phyloP scores from a whole-genome alignment of 768 basidiomycete genomes.

The Phlebiopsis flavidoalba region DNA sequence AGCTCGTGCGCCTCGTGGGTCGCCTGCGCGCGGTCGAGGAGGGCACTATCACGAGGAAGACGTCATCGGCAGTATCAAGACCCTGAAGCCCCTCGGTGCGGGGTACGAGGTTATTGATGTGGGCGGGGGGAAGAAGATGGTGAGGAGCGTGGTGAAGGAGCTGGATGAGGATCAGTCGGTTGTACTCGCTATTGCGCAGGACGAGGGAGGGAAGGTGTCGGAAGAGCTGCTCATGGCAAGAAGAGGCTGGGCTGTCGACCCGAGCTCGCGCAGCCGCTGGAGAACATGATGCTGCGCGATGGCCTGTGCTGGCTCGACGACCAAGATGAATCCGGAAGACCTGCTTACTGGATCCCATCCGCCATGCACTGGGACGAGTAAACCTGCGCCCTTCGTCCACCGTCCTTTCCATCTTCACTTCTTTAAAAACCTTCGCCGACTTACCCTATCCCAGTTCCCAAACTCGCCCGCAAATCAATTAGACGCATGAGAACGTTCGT shows the following conservation, averaged over 20 bases:
- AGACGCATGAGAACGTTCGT: not conserved
- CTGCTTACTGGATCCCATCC: constrained; percentile 84
- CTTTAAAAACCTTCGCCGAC: not conserved
- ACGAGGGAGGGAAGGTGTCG: constrained; percentile 63
- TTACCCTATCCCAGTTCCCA: not conserved
- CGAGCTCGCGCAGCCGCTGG: constrained; percentile 73
- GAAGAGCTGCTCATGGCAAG: constrained; percentile 53
- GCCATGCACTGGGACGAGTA: constrained; percentile 81
- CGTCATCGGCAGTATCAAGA: constrained; percentile 76
- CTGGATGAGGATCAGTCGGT: constrained; percentile 86
- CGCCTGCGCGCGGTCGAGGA: constrained; percentile 66
- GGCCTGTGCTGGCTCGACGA: constrained; percentile 95
- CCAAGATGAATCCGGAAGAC: constrained; percentile 63
- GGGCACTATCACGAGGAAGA: constrained; percentile 84
- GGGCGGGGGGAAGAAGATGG: constrained; percentile 67
- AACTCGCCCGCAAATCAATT: not conserved
- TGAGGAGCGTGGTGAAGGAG: constrained; percentile 85
- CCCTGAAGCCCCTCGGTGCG: constrained; percentile 83
- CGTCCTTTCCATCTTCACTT: not conserved
- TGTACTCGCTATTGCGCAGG: constrained; percentile 70
- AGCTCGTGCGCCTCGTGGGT: constrained; percentile 75
- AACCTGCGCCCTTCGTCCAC: constrained; percentile 4
- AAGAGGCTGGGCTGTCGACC: constrained; percentile 74
- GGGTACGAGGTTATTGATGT: constrained; percentile 84
- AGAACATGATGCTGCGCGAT: constrained; percentile 87